Base-by-base conservation (phyloP, 805 yeast species). In the Schizosaccharomyces lindneri region DNA sequence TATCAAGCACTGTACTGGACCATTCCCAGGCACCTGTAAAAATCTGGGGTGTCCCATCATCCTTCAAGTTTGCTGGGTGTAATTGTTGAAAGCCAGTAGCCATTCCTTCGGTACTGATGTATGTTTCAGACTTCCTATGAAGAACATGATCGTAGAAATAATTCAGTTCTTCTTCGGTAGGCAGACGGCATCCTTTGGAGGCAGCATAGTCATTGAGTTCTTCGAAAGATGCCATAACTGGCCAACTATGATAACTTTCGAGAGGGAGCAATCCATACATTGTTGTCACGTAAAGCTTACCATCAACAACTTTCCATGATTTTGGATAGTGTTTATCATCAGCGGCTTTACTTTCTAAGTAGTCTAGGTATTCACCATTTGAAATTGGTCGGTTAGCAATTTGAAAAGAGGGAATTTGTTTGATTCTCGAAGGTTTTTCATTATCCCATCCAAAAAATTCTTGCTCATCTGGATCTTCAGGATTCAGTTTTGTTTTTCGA, bases 11-110 rank as follows among this genome's bases (percentile, higher is more conserved):
- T 32, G 67, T 61, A 55, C 62, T 55, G 4, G 67, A 65, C 67
- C 67, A 65, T 51, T 65, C 67, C 64, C 66, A 65, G 4, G 62
- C 66, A 11, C 67, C 67, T n/a, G 43, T 21, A 5, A 60, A 36
- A 5, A 57, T 27, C n/a, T 61, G 31, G 6, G 63, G 29, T 24
- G 19, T 51, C 27, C 11, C 31, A 24, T 51, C 36, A 24, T 51
- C 57, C 13, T 29, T 21, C 27, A 51, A 29, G 9, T 21, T 17
- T 11, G 51, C 31, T 5, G 67, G 67, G 60, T 63, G 64, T 67
- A 67, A 65, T 36, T 51, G 60, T 61, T 63, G 61, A 48, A 65
- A 65, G n/a, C 64, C 67, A 43, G 39, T 61, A 17, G 59, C 32
- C 24, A 39, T 2, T 19, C 46, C 43, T 19, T 13, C 15, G 9